These are phyloP conservation scores for Myxozyma melibiosi DNA, from an alignment of 805 yeast genomes.

Conservation along the genomic window DNA sequence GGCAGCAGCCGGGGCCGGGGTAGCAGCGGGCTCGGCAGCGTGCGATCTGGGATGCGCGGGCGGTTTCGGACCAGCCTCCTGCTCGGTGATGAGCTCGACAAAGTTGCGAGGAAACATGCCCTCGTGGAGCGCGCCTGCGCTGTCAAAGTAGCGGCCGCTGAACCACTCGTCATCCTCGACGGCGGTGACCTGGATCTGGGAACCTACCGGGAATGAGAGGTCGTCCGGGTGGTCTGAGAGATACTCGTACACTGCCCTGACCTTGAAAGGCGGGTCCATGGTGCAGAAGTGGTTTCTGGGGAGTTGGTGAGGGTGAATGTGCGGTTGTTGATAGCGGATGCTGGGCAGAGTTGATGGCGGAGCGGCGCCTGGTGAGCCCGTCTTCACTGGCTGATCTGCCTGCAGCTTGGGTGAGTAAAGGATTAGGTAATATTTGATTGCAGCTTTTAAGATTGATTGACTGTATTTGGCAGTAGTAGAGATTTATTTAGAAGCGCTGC, in stretches of 20 bases:
- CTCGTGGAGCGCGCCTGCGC: slow-evolving; percentile 48
- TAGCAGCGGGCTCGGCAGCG: not conserved
- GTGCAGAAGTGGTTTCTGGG: not conserved
- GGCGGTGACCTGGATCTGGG: slow-evolving; percentile 69
- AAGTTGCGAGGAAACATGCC: slow-evolving; percentile 91
- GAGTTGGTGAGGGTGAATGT: not conserved
- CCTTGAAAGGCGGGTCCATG: slow-evolving; percentile 59
- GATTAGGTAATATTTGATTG: too few relatives aligned
- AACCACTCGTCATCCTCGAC: slow-evolving; percentile 94
- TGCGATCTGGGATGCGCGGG: slow-evolving; percentile 27
- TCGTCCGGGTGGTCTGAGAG: slow-evolving; percentile 80
- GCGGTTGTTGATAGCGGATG: not conserved
- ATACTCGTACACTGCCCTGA: slow-evolving; percentile 69
- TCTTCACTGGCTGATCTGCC: too few relatives aligned
- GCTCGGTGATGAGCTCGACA: slow-evolving; percentile 51
- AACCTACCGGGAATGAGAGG: slow-evolving; percentile 67
- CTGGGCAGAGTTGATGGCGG: not conserved
- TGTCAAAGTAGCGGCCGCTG: slow-evolving; percentile 61
- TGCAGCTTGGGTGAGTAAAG: too few relatives aligned
- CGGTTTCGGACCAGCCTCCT: slow-evolving; percentile 23
- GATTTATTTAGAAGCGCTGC: too few relatives aligned
- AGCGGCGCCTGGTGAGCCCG: too few relatives aligned
- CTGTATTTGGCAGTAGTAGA: too few relatives aligned
- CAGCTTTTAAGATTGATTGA: too few relatives aligned
- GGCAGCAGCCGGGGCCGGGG: not conserved